phyloP scores from a whole-genome alignment of 2,329 filamentous ascomycete genomes.

The Cladosporium colombiae region DNA sequence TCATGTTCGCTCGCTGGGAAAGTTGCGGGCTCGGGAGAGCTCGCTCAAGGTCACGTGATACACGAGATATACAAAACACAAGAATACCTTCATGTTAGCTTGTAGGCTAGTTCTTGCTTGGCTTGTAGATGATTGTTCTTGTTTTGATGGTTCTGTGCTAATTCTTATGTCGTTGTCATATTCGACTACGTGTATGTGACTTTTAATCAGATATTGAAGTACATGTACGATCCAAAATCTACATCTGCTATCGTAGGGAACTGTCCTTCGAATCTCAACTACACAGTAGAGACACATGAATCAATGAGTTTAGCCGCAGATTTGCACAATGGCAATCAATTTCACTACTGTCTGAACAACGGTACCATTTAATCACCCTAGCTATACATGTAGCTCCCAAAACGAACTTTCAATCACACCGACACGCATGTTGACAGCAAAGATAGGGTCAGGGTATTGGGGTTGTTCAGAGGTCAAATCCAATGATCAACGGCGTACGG shows the following conservation, averaged over 20 bases:
- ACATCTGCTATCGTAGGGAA: too few relatives aligned
- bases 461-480: neutral
- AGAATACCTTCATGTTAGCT: too few relatives aligned
- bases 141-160: too few relatives aligned
- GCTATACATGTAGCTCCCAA: too few relatives aligned
- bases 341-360: too few relatives aligned
- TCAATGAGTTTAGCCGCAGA: neutral
- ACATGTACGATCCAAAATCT: too few relatives aligned
- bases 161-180: too few relatives aligned
- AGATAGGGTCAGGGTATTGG: neutral
- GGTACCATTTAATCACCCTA: neutral
- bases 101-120: too few relatives aligned
- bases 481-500: neutral
- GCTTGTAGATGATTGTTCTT: too few relatives aligned
- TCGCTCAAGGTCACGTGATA: neutral
- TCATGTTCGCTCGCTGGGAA: constrained; percentile 8
- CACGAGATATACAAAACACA: too few relatives aligned
- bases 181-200: too few relatives aligned
- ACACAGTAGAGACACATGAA: neutral
- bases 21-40: constrained; percentile 11
- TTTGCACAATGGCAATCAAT: neutral
- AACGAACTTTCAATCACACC: neutral
- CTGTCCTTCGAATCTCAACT: neutral
- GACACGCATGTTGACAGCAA: neutral
- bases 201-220: too few relatives aligned